A percentile compares a stretch with the other conserved stretches of the same genome.
Evolutionary conservation across 305 asterid genomes (phyloP).

Genomic region (Rubia occidens): DNA sequence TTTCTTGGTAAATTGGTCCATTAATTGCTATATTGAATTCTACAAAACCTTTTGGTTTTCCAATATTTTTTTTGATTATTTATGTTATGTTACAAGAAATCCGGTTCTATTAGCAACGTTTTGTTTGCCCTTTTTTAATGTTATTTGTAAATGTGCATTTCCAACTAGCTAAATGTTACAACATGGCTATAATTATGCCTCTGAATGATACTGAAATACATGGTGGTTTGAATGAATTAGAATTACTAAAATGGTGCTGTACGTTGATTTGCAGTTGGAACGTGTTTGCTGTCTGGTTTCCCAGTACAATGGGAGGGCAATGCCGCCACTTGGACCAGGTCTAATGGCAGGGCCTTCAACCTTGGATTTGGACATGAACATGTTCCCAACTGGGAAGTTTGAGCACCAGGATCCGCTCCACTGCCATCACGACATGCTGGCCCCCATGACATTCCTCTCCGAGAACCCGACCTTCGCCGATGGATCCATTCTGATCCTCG

Average conservation of each 20-base stretch:
- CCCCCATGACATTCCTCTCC: slow-evolving; percentile 36
- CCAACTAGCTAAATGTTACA: not conserved
- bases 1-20: slow-evolving; percentile 6
- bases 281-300: slow-evolving; percentile 52
- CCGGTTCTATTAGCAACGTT: not conserved
- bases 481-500: slow-evolving; percentile 38
- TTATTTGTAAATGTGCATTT: too few species aligned
- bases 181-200: not conserved
- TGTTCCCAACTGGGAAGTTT: slow-evolving; percentile 40
- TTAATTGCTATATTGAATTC: not conserved
- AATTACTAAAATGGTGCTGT: slow-evolving; percentile 8
- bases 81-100: not conserved
- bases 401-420: slow-evolving; percentile 28
- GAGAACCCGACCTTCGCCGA: slow-evolving; percentile 42
- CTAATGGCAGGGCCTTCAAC: slow-evolving; percentile 25
- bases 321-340: slow-evolving; percentile 34
- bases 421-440: slow-evolving; percentile 36
- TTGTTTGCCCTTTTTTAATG: not conserved
- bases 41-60: not conserved
- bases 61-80: not conserved
- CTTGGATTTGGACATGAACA: slow-evolving; percentile 51
- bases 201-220: not conserved
- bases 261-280: slow-evolving; percentile 52
- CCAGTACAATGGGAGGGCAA: slow-evolving; percentile 56
- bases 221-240: not conserved